phyloP scores from a whole-genome alignment of 257 asterid genomes.

The Nicotiana obtusifolia region DNA sequence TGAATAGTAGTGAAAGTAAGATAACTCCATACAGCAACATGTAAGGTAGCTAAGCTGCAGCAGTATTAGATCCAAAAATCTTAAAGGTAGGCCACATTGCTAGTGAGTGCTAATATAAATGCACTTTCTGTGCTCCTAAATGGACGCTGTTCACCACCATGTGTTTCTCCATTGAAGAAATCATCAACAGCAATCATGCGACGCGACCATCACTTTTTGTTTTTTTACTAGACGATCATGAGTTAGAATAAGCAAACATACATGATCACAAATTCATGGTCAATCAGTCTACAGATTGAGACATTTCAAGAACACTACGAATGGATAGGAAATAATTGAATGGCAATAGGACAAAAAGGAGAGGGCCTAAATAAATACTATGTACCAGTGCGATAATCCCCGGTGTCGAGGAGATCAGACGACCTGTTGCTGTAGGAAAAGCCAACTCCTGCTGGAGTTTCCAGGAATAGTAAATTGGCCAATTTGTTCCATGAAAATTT shows the following conservation, averaged over 20 bases:
- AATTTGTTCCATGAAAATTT: slow-evolving; percentile 78
- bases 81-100: neutral
- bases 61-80: neutral
- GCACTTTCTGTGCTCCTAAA: neutral
- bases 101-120: neutral
- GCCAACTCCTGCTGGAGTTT: slow-evolving; percentile 96
- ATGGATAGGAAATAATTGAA: neutral
- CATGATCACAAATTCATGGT: neutral
- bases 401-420: slow-evolving; percentile 74
- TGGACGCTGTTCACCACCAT: neutral
- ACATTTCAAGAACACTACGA: neutral
- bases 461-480: slow-evolving; percentile 75
- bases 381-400: slow-evolving; percentile 80
- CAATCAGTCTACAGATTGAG: neutral
- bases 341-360: neutral
- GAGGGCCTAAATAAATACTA: neutral
- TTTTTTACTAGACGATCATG: neutral
- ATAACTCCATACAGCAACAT: neutral
- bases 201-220: neutral
- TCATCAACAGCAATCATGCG: neutral
- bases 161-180: neutral
- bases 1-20: neutral
- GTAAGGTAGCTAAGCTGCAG: neutral
- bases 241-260: neutral
- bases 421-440: slow-evolving; percentile 81